A percentile compares a stretch with the other conserved stretches of the same genome.
Evolutionary conservation across 768 basidiomycete genomes (phyloP).

Genomic region (Pleurotus citrinopileatus): DNA sequence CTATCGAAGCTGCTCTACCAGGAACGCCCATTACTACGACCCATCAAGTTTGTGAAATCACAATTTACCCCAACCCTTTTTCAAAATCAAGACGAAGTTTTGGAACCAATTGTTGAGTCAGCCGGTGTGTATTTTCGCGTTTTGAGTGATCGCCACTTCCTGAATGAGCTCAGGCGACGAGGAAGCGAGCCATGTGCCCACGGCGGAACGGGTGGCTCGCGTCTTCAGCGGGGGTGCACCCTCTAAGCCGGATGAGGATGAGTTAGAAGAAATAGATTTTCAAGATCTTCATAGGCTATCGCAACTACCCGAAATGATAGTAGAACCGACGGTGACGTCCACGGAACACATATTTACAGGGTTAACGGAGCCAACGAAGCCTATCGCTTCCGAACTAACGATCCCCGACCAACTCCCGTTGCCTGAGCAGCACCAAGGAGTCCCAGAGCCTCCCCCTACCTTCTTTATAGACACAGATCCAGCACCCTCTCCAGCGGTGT

Average conservation of each 20-base stretch:
- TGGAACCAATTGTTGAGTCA: conserved; percentile 51
- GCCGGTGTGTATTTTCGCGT: conserved; percentile 36
- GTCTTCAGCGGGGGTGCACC: conserved; percentile 49
- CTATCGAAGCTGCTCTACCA: conserved; percentile 54
- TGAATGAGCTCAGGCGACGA: conserved; percentile 35
- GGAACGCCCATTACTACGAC: conserved; percentile 62
- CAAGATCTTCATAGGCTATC: conserved; percentile 48
- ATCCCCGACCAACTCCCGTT: neutral
- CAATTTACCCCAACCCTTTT: conserved; percentile 50
- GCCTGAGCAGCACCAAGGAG: neutral
- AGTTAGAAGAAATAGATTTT: conserved; percentile 65
- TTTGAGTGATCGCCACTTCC: neutral
- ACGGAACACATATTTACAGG: conserved; percentile 9
- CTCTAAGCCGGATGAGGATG: conserved; percentile 23
- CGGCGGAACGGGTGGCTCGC: conserved; percentile 62
- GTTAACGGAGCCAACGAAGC: conserved; percentile 9
- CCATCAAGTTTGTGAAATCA: conserved; percentile 67
- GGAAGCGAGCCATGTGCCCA: conserved; percentile 59
- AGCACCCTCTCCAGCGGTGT: neutral
- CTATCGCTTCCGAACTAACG: neutral
- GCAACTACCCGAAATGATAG: neutral
- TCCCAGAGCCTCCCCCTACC: conserved; percentile 21
- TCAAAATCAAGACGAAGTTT: conserved; percentile 56
- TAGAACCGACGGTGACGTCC: neutral
- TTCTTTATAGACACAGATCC: conserved; percentile 20